phyloP scores from a whole-genome alignment of 352 stramenopile genomes.

The Pythium diclinum region DNA sequence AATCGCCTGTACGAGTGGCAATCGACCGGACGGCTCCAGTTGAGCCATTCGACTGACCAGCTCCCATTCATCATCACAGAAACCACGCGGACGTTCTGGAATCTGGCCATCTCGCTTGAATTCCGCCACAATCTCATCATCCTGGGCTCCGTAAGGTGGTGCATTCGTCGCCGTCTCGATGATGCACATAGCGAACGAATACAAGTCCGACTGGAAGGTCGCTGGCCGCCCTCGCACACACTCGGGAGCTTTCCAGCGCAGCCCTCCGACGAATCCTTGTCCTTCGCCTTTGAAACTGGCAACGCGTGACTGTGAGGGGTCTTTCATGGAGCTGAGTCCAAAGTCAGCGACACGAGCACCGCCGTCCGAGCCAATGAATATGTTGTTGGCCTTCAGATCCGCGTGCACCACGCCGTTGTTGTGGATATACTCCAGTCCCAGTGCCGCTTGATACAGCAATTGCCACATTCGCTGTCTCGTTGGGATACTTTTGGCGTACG shows the following conservation, averaged over 20 bases:
- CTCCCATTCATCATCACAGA: slow-evolving; percentile 23
- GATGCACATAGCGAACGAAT: slow-evolving; percentile 46
- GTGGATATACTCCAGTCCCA: slow-evolving; percentile 57
- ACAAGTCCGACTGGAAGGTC: slow-evolving; percentile 32
- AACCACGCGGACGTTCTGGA: slow-evolving; percentile 10
- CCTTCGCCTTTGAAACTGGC: background rate
- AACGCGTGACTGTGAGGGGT: background rate
- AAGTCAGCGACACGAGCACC: slow-evolving; percentile 30
- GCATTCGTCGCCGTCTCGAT: slow-evolving; percentile 29
- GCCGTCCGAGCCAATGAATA: slow-evolving; percentile 23
- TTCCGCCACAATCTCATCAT: slow-evolving; percentile 14
- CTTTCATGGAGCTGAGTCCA: slow-evolving; percentile 13
- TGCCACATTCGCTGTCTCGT: slow-evolving; percentile 13
- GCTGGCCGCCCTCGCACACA: slow-evolving; percentile 12
- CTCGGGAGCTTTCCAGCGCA: slow-evolving; percentile 32
- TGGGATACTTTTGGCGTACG: background rate
- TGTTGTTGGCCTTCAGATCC: slow-evolving; percentile 62
- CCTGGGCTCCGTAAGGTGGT: slow-evolving; percentile 12
- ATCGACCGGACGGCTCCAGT: slow-evolving; percentile 13
- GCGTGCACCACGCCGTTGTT: slow-evolving; percentile 35
- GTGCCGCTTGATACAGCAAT: slow-evolving; percentile 29
- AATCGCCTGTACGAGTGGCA: background rate
- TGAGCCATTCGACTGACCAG: slow-evolving; percentile 26
- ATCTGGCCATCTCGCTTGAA: slow-evolving; percentile 22
- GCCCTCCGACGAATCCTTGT: slow-evolving; percentile 5